Percentiles rank a stretch among this genome's conserved stretches.
These are phyloP conservation scores for Pulveroboletus sp. DNA, from an alignment of 768 basidiomycete genomes.

Conservation along the genomic window DNA sequence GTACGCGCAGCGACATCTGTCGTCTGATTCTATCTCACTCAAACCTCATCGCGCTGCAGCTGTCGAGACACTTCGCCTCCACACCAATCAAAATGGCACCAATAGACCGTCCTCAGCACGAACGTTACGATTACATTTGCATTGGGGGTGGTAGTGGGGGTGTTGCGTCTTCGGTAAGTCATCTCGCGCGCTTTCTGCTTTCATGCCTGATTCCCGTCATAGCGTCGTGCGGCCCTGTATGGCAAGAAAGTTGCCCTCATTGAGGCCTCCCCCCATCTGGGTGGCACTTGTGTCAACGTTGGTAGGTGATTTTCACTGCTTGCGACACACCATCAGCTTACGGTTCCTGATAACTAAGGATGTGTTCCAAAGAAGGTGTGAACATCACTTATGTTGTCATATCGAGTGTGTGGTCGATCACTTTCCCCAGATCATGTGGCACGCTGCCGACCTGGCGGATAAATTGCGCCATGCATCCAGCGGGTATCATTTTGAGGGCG, in stretches of 20 bases:
- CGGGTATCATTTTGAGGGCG: constrained; percentile 68
- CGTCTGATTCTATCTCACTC: constrained; percentile 1
- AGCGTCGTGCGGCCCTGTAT: constrained; percentile 90
- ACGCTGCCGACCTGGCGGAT: constrained; percentile 86
- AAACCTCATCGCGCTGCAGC: constrained; percentile 27
- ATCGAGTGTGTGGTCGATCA: not conserved
- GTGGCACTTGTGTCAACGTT: constrained; percentile 98
- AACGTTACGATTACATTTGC: constrained; percentile 79
- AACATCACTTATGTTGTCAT: not conserved
- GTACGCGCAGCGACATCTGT: constrained; percentile 7
- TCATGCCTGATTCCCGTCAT: not conserved
- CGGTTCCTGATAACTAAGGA: constrained; percentile 41
- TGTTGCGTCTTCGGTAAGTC: constrained; percentile 74
- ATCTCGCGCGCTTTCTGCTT: not conserved
- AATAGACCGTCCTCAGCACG: constrained; percentile 54
- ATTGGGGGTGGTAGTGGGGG: constrained; percentile 96
- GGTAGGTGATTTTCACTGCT: constrained; percentile 46
- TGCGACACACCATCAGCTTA: constrained; percentile 1
- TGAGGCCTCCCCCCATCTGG: constrained; percentile 68
- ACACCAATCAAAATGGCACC: constrained; percentile 62
- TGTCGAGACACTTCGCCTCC: constrained; percentile 42
- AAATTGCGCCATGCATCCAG: constrained; percentile 69
- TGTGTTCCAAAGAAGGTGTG: constrained; percentile 95
- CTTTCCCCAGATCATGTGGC: constrained; percentile 86
- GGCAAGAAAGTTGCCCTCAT: constrained; percentile 92